Evolutionary conservation across 768 basidiomycete species (phyloP).

Genomic region (Mycena polygramma): DNA sequence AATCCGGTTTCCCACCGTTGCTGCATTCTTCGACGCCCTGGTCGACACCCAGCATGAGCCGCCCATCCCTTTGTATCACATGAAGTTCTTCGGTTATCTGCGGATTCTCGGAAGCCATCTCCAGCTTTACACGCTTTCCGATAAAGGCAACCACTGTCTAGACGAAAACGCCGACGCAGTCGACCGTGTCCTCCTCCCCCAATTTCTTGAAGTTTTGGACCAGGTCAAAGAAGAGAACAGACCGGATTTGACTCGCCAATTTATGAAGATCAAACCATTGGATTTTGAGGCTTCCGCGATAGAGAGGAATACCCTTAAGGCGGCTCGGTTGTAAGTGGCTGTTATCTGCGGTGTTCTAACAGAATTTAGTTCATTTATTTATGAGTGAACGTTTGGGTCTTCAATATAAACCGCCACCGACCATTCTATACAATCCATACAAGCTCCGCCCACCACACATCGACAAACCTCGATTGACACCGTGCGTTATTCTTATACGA

Average conservation of each 20-base stretch:
- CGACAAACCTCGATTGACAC: not conserved
- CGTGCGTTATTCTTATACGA: not conserved
- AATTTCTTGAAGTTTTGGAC: slow-evolving; percentile 9
- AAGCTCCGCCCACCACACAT: not conserved
- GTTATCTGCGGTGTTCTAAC: not conserved
- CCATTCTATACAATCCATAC: not conserved
- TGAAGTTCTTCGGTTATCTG: not conserved
- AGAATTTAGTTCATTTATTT: not conserved
- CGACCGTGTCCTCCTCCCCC: slow-evolving; percentile 17
- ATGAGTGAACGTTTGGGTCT: slow-evolving; percentile 8
- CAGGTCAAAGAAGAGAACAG: slow-evolving; percentile 25
- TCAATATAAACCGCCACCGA: not conserved
- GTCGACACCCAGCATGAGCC: slow-evolving; percentile 17
- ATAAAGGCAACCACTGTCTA: slow-evolving; percentile 1
- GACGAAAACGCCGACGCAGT: slow-evolving; percentile 4
- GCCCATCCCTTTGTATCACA: slow-evolving; percentile 23
- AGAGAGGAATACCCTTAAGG: not conserved
- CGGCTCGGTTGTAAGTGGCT: not conserved
- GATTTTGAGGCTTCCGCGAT: not conserved
- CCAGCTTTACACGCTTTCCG: slow-evolving; percentile 25
- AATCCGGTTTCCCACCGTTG: slow-evolving; percentile 29
- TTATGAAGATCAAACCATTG: not conserved
- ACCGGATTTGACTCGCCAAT: slow-evolving; percentile 21
- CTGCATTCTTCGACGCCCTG: slow-evolving; percentile 27
- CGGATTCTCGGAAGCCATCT: slow-evolving; percentile 12